Percentiles rank a stretch among this genome's conserved stretches.
Evolutionary conservation across 148 eudicot species (phyloP).

Genomic region (Linanthus parryae): DNA sequence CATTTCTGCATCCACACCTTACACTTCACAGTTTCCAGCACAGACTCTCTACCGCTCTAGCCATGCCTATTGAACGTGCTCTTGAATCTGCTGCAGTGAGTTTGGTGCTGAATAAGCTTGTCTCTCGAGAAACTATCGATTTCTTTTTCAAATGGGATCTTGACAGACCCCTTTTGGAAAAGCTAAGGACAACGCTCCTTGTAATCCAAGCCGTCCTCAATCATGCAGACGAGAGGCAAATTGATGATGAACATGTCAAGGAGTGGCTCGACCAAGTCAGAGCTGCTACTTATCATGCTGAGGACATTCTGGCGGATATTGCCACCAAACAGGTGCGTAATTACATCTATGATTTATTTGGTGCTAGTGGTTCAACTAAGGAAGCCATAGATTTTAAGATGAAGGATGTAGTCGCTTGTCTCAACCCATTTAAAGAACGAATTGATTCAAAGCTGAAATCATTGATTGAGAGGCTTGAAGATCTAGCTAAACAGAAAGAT

Average conservation of each 20-base stretch:
- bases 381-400: neutral
- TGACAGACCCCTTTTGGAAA: no score
- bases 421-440: neutral
- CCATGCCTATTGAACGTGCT: no score
- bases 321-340: conserved; percentile 17
- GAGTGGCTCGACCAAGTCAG: conserved; percentile 12
- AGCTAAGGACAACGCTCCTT: no score
- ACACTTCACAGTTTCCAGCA: no score
- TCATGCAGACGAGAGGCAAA: conserved; percentile 24
- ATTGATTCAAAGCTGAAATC: conserved; percentile 3
- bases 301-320: conserved; percentile 18
- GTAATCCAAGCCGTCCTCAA: conserved; percentile 18
- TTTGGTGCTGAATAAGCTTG: no score
- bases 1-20: no score
- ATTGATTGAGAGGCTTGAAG: conserved; percentile 5
- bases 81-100: no score
- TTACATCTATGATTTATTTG: no score
- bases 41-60: no score
- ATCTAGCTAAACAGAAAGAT: conserved; percentile 11
- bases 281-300: conserved; percentile 15
- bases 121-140: no score
- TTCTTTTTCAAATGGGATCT: no score
- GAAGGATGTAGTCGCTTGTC: neutral
- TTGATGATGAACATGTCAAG: neutral
- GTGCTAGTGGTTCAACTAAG: neutral